phyloP scores from a whole-genome alignment of 2,329 filamentous ascomycete species.

The Cladosporium sp. region DNA sequence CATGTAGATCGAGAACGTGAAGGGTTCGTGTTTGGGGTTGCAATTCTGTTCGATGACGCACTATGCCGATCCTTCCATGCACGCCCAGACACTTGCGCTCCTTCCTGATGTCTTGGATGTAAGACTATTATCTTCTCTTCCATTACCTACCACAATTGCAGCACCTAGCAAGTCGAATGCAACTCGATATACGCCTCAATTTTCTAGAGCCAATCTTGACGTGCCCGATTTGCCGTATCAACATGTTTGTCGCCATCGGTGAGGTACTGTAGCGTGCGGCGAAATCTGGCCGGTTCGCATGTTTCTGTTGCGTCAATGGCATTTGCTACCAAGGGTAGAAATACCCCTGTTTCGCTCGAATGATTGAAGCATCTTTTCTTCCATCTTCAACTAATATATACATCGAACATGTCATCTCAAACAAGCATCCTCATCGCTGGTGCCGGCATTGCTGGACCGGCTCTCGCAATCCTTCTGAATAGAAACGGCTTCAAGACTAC shows the following conservation, averaged over 20 bases:
- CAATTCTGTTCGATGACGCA: background rate
- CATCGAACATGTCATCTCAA: slow-evolving; percentile 21
- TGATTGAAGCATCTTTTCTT: background rate
- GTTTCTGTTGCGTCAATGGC: background rate
- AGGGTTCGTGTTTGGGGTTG: background rate
- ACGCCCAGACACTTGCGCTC: background rate
- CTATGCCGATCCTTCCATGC: background rate
- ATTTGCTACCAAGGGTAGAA: background rate
- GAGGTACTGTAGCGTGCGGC: background rate
- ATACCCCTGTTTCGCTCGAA: background rate
- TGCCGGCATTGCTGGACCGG: slow-evolving; percentile 34
- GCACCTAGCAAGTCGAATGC: background rate
- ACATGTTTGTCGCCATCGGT: background rate
- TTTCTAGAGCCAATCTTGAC: background rate
- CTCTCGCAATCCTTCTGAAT: slow-evolving; percentile 32
- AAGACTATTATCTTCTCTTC: background rate
- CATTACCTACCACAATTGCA: too few relatives aligned
- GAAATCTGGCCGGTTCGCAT: slow-evolving; percentile 6
- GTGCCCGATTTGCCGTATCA: background rate
- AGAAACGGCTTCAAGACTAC: slow-evolving; percentile 30
- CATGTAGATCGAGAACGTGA: too few relatives aligned
- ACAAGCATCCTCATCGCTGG: slow-evolving; percentile 35
- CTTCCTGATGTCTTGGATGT: background rate
- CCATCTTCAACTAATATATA: background rate
- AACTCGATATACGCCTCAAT: background rate